phyloP scores from a whole-genome alignment of 2,329 filamentous ascomycete genomes.

The Massarina eburnea region DNA sequence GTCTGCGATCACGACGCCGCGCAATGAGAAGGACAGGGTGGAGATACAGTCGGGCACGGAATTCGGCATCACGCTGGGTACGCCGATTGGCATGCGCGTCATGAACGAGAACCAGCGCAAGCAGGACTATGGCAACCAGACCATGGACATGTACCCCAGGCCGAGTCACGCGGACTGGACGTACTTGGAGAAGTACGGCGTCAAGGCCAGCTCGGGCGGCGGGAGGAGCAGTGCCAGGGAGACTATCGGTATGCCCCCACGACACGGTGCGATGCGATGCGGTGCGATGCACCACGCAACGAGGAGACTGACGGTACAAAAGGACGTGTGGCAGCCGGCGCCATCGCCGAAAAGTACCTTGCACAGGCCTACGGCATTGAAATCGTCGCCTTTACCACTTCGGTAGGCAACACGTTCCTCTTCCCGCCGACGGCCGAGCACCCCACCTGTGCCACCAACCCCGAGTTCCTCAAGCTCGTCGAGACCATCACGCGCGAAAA shows the following conservation, averaged over 20 bases:
- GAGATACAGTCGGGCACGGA: slow-evolving; percentile 93
- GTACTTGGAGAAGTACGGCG: slow-evolving; percentile 95
- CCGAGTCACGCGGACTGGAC: slow-evolving; percentile 96
- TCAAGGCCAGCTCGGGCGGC: slow-evolving; percentile 87
- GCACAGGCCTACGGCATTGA: slow-evolving; percentile 78
- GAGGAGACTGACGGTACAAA: slow-evolving; percentile 15
- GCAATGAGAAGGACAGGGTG: slow-evolving; percentile 89
- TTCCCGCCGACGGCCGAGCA: slow-evolving; percentile 68
- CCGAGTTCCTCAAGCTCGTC: slow-evolving; percentile 74
- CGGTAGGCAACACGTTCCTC: slow-evolving; percentile 77
- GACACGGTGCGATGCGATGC: too few relatives aligned
- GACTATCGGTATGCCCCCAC: slow-evolving; percentile 74
- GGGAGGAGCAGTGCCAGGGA: slow-evolving; percentile 90
- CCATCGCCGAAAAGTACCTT: slow-evolving; percentile 92
- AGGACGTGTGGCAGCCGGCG: slow-evolving; percentile 84
- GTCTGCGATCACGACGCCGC: slow-evolving; percentile 83
- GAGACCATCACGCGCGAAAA: slow-evolving; percentile 70
- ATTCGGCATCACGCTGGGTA: slow-evolving; percentile 84
- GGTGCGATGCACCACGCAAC: not conserved
- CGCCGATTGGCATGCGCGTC: slow-evolving; percentile 84
- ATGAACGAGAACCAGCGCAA: slow-evolving; percentile 92
- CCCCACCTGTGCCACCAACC: slow-evolving; percentile 72
- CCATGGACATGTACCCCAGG: slow-evolving; percentile 88
- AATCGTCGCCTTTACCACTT: slow-evolving; percentile 87
- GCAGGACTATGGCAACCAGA: slow-evolving; percentile 84